Conservation (phyloP, 306 rosid genomes). For the peach (Prunus persica) region Prunus_persica_NCBIv2 NC_034013.1:14855001-14855500, state of each 20-base stretch:
- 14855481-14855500: conserved; percentile 24
- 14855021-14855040: conserved; percentile 31
- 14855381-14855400: conserved; percentile 38
- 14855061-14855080: conserved; percentile 35
- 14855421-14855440: conserved; percentile 30
- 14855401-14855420: conserved; percentile 13
- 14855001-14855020: conserved; percentile 40
- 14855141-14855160: conserved; percentile 47
- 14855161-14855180: conserved; percentile 26
- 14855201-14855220: conserved; percentile 18
- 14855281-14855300: conserved; percentile 25
- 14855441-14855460: conserved; percentile 43
- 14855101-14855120: conserved; percentile 31
- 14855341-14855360: conserved; percentile 32
- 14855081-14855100: conserved; percentile 33
- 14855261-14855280: conserved; percentile 25
- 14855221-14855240: conserved; percentile 44
- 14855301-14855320: conserved; percentile 24
- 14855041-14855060: conserved; percentile 21
- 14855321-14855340: conserved; percentile 40
- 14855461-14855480: conserved; percentile 36
- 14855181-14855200: conserved; percentile 17
- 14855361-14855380: conserved; percentile 27
- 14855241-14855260: conserved; percentile 32
- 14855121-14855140: conserved; percentile 33